Evolutionary conservation across 2,329 filamentous ascomycete species (phyloP), one percentile per base, ranked within the genome.

Genomic region (Monosporascus ibericus): DNA sequence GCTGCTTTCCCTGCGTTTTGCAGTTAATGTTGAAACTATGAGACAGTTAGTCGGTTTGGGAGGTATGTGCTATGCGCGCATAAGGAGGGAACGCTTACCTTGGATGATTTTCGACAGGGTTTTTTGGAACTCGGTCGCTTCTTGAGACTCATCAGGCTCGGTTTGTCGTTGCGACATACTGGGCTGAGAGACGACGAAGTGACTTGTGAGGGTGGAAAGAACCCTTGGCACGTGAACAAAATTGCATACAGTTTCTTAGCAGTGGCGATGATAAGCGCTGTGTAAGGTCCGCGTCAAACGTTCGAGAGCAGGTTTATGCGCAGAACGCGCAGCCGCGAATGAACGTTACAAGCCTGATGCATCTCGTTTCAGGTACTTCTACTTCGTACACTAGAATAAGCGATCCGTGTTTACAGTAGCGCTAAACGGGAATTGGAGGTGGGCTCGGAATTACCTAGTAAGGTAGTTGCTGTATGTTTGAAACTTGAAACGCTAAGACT

Each of bases 1-100:
- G 62, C 78, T 82, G 46, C 76, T 74, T 34, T 73, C 71, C 46
- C 89, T 81, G 59, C 86, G 80, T 66, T 88, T 91, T 54, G 85
- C 76, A 0, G 87, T 80, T 34, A 80, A 61, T 59, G 76, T 79
- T 20, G 83, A 79, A 22, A 80, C 82, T 86, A 55, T 17, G 5
- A 25, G 42, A 60, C 51, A 36, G 48, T 58, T 25, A 58, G 52
- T 27, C 24, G 20, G 22, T 14, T 2, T 42, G 42, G 5, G 11
- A 46, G 4, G 15, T 24, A 11, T 17, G 11, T 20, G 38, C 37
- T 25, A 37, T 20, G 22, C 44, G 6, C 9, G 9, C 20, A 44
- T 22, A 53, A 27, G 9, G n/a, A 17, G n/a, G n/a, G 40, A 17
- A 48, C 11, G 55, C 50, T 51, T 54, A 66, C 66, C 66, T 57